These are phyloP conservation scores for Mycena citricolor DNA, from an alignment of 1,284 basidiomycete genomes.

Conservation along the genomic window DNA sequence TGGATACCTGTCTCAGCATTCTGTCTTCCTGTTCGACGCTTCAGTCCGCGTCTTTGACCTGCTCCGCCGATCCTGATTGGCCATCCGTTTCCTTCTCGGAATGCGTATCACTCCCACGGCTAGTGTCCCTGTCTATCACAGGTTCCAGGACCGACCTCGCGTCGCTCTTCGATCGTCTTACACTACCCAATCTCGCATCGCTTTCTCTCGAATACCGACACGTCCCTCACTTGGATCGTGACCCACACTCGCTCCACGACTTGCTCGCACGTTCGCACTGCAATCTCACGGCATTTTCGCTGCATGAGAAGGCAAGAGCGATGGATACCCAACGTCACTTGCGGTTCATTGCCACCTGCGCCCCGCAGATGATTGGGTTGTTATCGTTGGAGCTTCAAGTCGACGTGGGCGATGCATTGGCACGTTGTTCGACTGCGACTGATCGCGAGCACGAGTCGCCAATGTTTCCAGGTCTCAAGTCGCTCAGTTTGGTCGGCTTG, in stretches of 20 bases:
- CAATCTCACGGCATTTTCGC: constrained; percentile 3
- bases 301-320: too few species aligned
- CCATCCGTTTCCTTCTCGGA: constrained; percentile 6
- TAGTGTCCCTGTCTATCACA: constrained; percentile 12
- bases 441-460: too few species aligned
- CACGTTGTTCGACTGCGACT: too few species aligned
- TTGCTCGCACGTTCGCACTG: constrained; percentile 18
- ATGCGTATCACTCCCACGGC: constrained; percentile 12
- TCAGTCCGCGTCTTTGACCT: constrained; percentile 8
- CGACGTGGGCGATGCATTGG: too few species aligned
- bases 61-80: constrained; percentile 20
- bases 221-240: constrained; percentile 9
- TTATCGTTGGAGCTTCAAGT: too few species aligned
- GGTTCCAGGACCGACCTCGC: constrained; percentile 15
- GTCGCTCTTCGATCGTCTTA: constrained; percentile 14
- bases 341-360: too few species aligned
- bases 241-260: constrained; percentile 10
- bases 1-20: constrained; percentile 17
- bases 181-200: constrained; percentile 14
- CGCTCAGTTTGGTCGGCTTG: too few species aligned
- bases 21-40: constrained; percentile 12
- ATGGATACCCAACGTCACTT: too few species aligned
- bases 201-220: constrained; percentile 16
- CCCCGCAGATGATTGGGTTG: too few species aligned
- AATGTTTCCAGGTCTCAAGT: too few species aligned